Evolutionary conservation across 2,329 filamentous ascomycete genomes (phyloP), one percentile per base, ranked within the genome.

Genomic region (Beauveria scarabaeidicola): DNA sequence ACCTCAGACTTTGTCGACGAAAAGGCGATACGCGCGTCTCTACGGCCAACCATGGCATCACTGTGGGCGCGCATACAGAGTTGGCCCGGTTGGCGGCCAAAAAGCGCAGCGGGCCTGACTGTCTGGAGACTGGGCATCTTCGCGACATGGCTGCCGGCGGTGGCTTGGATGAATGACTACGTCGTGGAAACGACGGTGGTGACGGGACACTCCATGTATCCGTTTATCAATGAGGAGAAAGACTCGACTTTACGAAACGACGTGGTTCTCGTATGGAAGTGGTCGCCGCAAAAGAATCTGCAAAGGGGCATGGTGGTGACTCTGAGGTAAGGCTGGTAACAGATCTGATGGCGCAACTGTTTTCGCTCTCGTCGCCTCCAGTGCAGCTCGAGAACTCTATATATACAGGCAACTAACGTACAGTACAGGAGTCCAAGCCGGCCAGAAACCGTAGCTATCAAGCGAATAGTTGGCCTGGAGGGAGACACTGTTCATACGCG

Each of bases 401-500:
- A 40, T 52, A 29, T 25, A 17, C 9, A 21, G 1, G 17, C 9
- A 17, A 10, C 56, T 59, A n/a, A 59, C 29, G n/a, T 46, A 50
- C 19, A 21, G 38, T 25, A 61, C 64, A 91, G 88, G 69, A 90
- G 84, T 52, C 91, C 92, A 0, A 74, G 80, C 15, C 81, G 88
- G 62, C 88, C 91, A 0, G 84, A 90, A 32, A 78, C 81, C 23
- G 77, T 86, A 46, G 84, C 84, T 0, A 83, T 97, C 38, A 99
- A 99, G 76, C 81, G 94, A 44, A 81, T 99, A 11, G 79, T 97
- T 27, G 94, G 83, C 0, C 68, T 97, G 4, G 86, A 88, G 56
- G 91, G 92, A 10, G 93, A 97, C 69, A 77, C 83, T 1, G 84
- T 97, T 32, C 79, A 77, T 59, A 88, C 89, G 44, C 79, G 82